These are phyloP conservation scores for Gossypium sturtianum DNA, from an alignment of 345 rosid genomes.

Conservation along the genomic window DNA sequence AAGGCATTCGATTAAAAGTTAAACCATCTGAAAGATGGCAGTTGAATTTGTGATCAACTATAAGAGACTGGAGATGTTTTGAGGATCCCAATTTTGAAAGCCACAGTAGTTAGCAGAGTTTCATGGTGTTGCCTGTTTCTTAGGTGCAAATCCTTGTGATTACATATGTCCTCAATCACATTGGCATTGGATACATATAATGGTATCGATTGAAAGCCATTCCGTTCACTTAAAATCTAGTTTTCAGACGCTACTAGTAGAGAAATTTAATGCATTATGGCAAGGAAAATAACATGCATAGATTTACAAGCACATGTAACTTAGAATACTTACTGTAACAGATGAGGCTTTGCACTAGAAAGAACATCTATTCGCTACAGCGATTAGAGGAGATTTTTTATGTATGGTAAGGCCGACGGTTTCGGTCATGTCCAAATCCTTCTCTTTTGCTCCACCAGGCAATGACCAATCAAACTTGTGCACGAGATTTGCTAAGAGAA, in stretches of 20 bases:
- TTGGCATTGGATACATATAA: background rate
- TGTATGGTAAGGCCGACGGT: background rate
- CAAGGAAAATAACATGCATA: background rate
- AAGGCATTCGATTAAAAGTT: slow-evolving; percentile 4
- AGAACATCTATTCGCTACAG: background rate
- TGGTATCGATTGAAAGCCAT: background rate
- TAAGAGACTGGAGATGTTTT: slow-evolving; percentile 9
- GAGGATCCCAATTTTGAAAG: slow-evolving; percentile 23
- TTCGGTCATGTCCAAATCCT: slow-evolving; percentile 9
- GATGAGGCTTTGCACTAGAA: background rate
- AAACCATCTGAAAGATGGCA: slow-evolving; percentile 8
- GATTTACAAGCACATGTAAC: background rate
- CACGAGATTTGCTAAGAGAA: slow-evolving; percentile 23
- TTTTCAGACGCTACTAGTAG: background rate
- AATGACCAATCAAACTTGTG: slow-evolving; percentile 29
- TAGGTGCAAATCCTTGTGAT: background rate
- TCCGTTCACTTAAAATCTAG: background rate
- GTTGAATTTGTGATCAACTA: background rate
- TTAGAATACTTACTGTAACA: too few species aligned
- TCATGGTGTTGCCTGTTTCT: slow-evolving; percentile 10
- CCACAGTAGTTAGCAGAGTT: slow-evolving; percentile 18
- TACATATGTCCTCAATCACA: background rate
- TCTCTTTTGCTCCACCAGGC: background rate
- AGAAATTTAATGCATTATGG: background rate
- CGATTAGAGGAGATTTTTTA: slow-evolving; percentile 9